Conservation (phyloP, 768 basidiomycete genomes). For the Agaricus subrufescens region DNA sequence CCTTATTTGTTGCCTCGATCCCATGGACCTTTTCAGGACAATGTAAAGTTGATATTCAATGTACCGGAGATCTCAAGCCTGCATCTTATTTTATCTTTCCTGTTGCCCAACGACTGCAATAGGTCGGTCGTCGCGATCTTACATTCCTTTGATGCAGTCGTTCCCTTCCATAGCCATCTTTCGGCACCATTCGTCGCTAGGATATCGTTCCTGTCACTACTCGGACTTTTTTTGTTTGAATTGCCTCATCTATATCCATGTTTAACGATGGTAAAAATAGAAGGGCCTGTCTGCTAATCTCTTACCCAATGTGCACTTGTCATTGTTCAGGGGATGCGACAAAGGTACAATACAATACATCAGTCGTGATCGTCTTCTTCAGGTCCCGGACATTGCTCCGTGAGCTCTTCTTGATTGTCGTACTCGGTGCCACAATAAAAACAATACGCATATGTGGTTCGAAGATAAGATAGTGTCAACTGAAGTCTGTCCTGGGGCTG, state of each 20-base stretch:
- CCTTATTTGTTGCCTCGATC: neutral
- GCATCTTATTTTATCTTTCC: neutral
- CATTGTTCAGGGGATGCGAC: too few species aligned
- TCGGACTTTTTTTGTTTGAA: neutral
- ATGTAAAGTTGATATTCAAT: conserved; percentile 5
- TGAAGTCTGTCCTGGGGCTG: conserved; percentile 70
- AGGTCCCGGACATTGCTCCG: conserved; percentile 63
- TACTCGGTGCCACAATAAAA: conserved; percentile 89
- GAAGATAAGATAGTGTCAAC: conserved; percentile 68
- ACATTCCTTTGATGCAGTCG: conserved; percentile 5
- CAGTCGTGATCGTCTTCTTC: conserved; percentile 80
- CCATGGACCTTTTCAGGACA: conserved; percentile 1
- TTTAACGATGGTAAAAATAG: too few species aligned
- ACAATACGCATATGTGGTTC: conserved; percentile 69
- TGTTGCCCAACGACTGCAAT: neutral
- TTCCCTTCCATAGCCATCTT: conserved; percentile 5
- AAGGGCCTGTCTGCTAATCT: too few species aligned
- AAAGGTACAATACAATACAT: conserved; percentile 12
- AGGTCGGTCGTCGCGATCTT: neutral
- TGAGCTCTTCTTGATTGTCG: conserved; percentile 53
- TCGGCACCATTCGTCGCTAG: conserved; percentile 4
- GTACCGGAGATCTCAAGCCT: neutral
- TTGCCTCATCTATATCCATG: neutral
- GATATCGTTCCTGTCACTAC: conserved; percentile 1
- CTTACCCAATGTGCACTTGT: too few species aligned